Conservation (phyloP, 148 eudicot genomes). For the Beta vulgaris region DNA sequence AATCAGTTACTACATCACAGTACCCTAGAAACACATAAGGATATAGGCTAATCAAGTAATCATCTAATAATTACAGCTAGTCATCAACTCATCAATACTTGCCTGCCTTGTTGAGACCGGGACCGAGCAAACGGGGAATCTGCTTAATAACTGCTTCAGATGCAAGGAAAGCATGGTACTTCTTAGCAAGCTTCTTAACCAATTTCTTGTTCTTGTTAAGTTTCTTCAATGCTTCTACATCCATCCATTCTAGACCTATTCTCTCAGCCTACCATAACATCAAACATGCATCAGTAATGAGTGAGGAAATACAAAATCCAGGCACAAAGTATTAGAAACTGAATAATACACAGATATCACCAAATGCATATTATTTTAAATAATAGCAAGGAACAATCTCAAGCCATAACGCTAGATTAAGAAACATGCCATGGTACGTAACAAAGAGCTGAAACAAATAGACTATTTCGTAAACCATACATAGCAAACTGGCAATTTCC, state of each 20-base stretch:
- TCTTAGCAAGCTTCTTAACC: slow-evolving; percentile 84
- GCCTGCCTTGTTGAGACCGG: slow-evolving; percentile 91
- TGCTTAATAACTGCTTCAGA: slow-evolving; percentile 87
- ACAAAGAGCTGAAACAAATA: too few relatives aligned
- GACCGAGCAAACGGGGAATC: slow-evolving; percentile 84
- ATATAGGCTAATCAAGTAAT: background rate
- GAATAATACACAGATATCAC: background rate
- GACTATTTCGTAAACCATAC: too few relatives aligned
- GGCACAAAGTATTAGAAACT: background rate
- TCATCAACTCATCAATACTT: slow-evolving; percentile 27
- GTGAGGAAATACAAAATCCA: background rate
- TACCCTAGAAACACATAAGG: background rate
- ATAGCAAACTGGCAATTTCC: background rate
- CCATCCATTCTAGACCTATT: slow-evolving; percentile 76
- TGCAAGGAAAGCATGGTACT: slow-evolving; percentile 76
- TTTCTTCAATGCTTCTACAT: slow-evolving; percentile 77
- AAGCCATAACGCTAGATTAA: background rate
- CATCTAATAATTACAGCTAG: background rate
- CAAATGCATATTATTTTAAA: background rate
- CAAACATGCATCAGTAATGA: background rate
- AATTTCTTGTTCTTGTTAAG: slow-evolving; percentile 80
- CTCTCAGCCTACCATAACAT: slow-evolving; percentile 53
- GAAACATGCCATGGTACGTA: too few relatives aligned
- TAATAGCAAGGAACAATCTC: background rate
- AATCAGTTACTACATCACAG: background rate